Conservation (phyloP, 768 basidiomycete species). For the Galerina sulciceps region DNA sequence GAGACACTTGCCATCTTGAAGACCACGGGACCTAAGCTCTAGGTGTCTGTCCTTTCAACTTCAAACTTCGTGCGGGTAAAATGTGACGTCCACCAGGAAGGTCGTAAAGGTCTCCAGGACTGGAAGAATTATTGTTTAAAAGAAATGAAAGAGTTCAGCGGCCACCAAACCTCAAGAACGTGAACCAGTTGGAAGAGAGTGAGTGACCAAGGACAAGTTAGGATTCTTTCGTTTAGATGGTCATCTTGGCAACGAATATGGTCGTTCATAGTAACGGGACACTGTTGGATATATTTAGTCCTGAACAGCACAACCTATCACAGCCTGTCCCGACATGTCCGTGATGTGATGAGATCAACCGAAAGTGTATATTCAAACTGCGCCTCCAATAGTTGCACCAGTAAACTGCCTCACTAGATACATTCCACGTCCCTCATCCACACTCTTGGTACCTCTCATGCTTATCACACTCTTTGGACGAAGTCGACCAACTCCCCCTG, state of each 20-base stretch:
- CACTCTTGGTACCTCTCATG: slow-evolving; percentile 61
- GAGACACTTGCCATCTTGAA: slow-evolving; percentile 14
- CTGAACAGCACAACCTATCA: too few relatives aligned
- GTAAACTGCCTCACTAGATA: slow-evolving; percentile 82
- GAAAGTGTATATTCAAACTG: slow-evolving; percentile 10
- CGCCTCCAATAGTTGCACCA: slow-evolving; percentile 41
- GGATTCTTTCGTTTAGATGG: neutral
- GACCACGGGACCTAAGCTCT: too few relatives aligned
- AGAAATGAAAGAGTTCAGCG: neutral
- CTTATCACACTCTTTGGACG: slow-evolving; percentile 83
- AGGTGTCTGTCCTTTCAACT: too few relatives aligned
- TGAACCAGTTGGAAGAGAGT: slow-evolving; percentile 7
- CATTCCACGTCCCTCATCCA: slow-evolving; percentile 76
- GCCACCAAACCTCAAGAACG: slow-evolving; percentile 5
- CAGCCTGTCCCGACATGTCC: neutral
- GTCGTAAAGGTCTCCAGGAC: slow-evolving; percentile 22
- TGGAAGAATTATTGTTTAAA: slow-evolving; percentile 8
- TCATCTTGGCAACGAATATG: slow-evolving; percentile 10
- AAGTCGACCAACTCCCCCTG: slow-evolving; percentile 44
- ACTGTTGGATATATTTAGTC: neutral
- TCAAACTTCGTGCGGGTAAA: too few relatives aligned
- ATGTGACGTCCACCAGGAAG: neutral
- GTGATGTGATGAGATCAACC: slow-evolving; percentile 8
- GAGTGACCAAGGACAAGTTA: neutral
- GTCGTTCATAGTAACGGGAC: slow-evolving; percentile 15